Evolutionary conservation across 139 green algal genomes (phyloP).

Genomic region (Picochlorum sp.): DNA sequence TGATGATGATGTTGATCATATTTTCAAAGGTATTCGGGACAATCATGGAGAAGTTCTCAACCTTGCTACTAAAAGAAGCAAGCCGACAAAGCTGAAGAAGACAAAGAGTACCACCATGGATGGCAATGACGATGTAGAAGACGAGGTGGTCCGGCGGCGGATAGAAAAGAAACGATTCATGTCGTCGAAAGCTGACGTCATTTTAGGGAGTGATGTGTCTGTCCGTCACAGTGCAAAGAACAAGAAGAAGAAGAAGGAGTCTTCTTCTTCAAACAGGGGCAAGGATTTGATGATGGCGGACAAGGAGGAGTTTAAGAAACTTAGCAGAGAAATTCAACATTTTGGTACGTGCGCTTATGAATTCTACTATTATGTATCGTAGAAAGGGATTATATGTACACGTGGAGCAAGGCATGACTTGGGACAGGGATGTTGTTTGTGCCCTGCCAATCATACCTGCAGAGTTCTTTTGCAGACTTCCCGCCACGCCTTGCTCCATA

Average conservation of each 20-base stretch:
- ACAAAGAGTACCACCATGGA: neutral
- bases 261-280: neutral
- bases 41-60: neutral
- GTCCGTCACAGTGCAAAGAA: neutral
- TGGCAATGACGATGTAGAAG: neutral
- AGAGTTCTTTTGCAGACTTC: constrained; percentile 15
- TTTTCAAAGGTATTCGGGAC: constrained; percentile 10
- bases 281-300: neutral
- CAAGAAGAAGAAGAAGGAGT: neutral
- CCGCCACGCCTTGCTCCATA: neutral
- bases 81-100: neutral
- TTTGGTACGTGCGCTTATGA: neutral
- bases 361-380: neutral
- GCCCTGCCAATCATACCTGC: neutral
- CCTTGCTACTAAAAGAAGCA: no score
- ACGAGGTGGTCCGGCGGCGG: neutral
- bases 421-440: neutral
- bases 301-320: constrained; percentile 10
- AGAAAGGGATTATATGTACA: neutral
- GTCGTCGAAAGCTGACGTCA: constrained; percentile 34
- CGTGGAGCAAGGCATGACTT: neutral
- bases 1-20: constrained; percentile 8
- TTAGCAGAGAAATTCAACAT: constrained; percentile 1
- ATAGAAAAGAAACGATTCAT: constrained; percentile 52
- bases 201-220: neutral